These are phyloP conservation scores for Calonectria montana DNA, from an alignment of 2,329 filamentous ascomycete species.

Conservation along the genomic window DNA sequence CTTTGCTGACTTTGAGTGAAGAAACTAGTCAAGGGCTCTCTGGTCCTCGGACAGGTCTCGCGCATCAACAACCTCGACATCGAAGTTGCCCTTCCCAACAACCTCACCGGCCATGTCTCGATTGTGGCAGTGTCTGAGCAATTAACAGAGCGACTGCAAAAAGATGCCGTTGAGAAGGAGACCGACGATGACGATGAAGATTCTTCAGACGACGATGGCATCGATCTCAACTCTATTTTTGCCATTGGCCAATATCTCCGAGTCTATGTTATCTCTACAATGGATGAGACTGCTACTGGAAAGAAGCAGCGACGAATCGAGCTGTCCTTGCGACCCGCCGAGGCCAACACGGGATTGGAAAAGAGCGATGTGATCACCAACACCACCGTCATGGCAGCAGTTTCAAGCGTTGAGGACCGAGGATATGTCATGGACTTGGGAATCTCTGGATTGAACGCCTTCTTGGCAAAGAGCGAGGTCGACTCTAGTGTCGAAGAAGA, in stretches of 20 bases:
- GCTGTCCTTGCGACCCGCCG: slow-evolving; percentile 82
- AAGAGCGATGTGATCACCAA: slow-evolving; percentile 80
- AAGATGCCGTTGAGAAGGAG: slow-evolving; percentile 65
- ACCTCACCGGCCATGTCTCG: slow-evolving; percentile 88
- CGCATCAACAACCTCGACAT: slow-evolving; percentile 85
- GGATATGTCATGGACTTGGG: slow-evolving; percentile 94
- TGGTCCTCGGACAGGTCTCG: slow-evolving; percentile 88
- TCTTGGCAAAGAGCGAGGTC: slow-evolving; percentile 86
- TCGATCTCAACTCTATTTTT: slow-evolving; percentile 83
- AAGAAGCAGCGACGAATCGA: slow-evolving; percentile 87
- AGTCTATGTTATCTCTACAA: slow-evolving; percentile 83
- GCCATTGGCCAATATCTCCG: slow-evolving; percentile 88
- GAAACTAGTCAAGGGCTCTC: slow-evolving; percentile 85
- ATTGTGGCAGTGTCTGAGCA: slow-evolving; percentile 90
- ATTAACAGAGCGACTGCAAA: slow-evolving; percentile 81
- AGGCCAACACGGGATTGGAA: slow-evolving; percentile 80
- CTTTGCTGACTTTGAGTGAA: slow-evolving; percentile 52
- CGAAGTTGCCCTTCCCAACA: slow-evolving; percentile 88
- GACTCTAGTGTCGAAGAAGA: slow-evolving; percentile 73
- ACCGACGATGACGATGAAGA: slow-evolving; percentile 67
- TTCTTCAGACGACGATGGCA: slow-evolving; percentile 61
- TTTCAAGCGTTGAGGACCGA: slow-evolving; percentile 94
- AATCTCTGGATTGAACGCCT: slow-evolving; percentile 79
- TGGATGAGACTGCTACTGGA: slow-evolving; percentile 69
- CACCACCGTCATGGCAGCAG: slow-evolving; percentile 85